These are phyloP conservation scores for Actinomortierella ambigua DNA, from an alignment of 371 early-diverging fungal genomes.

Conservation along the genomic window DNA sequence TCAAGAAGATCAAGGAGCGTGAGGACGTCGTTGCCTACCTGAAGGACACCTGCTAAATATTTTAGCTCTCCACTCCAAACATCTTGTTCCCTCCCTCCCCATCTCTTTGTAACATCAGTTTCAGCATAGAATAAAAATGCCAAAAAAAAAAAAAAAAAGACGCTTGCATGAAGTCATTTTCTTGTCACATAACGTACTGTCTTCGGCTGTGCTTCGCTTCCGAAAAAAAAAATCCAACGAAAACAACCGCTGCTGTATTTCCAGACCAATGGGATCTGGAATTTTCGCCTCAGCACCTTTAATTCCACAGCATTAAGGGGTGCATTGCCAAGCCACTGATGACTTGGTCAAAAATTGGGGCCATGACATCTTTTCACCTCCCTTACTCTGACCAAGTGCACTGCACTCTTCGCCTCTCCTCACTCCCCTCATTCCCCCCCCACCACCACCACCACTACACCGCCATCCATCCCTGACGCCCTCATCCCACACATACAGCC, in stretches of 20 bases:
- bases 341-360: background rate
- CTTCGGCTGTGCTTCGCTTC: background rate
- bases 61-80: background rate
- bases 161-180: too few relatives aligned
- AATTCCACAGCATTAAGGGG: background rate
- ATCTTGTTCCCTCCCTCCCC: too few relatives aligned
- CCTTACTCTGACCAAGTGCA: background rate
- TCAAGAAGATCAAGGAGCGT: conserved; percentile 93
- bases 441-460: background rate
- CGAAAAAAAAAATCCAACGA: background rate
- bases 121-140: too few relatives aligned
- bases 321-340: too few relatives aligned
- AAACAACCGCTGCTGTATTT: background rate
- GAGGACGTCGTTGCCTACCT: conserved; percentile 92
- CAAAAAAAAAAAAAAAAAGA: too few relatives aligned
- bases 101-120: too few relatives aligned
- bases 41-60: conserved; percentile 57
- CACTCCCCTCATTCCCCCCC: background rate
- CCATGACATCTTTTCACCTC: background rate
- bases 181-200: too few relatives aligned
- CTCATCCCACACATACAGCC: background rate
- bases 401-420: background rate
- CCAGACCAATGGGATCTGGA: background rate
- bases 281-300: background rate
- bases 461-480: background rate